Evolutionary conservation across 1,284 basidiomycete genomes (phyloP), one percentile per base, ranked within the genome.

Genomic region (Trametes pubescens): DNA sequence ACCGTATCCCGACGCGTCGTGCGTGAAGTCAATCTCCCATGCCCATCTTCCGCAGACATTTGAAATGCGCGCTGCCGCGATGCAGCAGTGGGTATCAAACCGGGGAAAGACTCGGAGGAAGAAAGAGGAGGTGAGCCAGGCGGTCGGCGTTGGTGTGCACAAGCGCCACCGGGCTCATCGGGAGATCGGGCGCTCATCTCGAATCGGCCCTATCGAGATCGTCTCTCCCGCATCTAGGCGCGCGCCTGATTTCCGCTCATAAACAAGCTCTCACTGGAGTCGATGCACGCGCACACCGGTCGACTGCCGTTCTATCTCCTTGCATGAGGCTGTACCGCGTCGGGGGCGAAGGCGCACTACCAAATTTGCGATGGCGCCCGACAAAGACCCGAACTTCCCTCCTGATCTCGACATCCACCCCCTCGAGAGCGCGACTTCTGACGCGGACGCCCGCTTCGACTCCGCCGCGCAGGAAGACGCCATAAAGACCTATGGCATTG

Each of bases 401-500:
- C 29, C 55, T 11, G 65, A 70, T 34, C 73, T 76, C 29, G 63
- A 71, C 43, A 76, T 76, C 38, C 65, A 44, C 22, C 73, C 74
- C 10, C 70, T 71, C 2, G 53, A 55, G 22, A 54, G 47, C 51
- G 57, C 66, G 51, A 29, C 47, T 0, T 57, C 63, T 5, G 60
- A 65, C 65, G 1, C 57, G 37, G 69, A 68, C 61, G 68, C 64
- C 38, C 66, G 68, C 13, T 89, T 89, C 67, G 78, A 80, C 46
- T 70, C 74, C 21, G 67, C 74, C 44, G 83, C 85, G 3, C 90
- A 92, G 71, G 75, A 79, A 64, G 75, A 79, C n/a, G 85, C 89
- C 7, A 92, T 93, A 61, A 75, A 80, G 21, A 79, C 78, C 57
- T 93, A 87, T 73, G 91, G 92, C 6, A 93, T 93, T 58, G 91